phyloP scores from a whole-genome alignment of 768 basidiomycete species.

The Boletales sp. region DNA sequence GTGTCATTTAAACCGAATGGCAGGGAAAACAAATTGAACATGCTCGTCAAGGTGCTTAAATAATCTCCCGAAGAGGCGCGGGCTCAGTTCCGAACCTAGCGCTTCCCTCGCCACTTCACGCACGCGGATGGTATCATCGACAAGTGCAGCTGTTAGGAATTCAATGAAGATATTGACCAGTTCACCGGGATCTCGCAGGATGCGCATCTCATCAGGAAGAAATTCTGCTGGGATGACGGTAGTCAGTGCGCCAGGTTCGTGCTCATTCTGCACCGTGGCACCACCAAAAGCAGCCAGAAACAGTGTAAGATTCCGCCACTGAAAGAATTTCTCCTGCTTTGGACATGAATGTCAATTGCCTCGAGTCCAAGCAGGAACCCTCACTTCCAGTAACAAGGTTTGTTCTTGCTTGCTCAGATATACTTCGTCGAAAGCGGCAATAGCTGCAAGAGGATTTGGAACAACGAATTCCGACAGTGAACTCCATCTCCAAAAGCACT shows the following conservation, averaged over 20 bases:
- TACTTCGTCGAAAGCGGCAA: conserved; percentile 33
- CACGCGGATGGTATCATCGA: conserved; percentile 58
- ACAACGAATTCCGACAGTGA: conserved; percentile 57
- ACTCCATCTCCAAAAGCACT: conserved; percentile 76
- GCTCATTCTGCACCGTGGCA: conserved; percentile 52
- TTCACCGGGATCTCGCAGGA: conserved; percentile 51
- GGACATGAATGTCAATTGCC: conserved; percentile 3
- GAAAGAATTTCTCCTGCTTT: conserved; percentile 62
- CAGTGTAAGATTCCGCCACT: conserved; percentile 84
- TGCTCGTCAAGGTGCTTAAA: conserved; percentile 75
- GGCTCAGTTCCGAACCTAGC: conserved; percentile 73
- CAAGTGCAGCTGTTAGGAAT: conserved; percentile 65
- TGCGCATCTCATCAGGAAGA: conserved; percentile 73
- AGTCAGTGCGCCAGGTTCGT: conserved; percentile 48
- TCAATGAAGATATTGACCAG: conserved; percentile 64
- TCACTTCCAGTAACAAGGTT: conserved; percentile 37
- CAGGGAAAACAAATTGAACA: conserved; percentile 22
- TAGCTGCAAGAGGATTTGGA: conserved; percentile 32
- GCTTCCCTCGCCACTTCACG: conserved; percentile 83
- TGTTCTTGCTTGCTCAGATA: conserved; percentile 37
- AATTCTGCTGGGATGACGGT: conserved; percentile 51
- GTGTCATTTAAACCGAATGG: not conserved
- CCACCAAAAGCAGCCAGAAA: conserved; percentile 76
- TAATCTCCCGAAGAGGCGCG: conserved; percentile 61
- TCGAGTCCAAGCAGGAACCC: not conserved